These are phyloP conservation scores for Podospora appendiculata DNA, from an alignment of 495 filamentous ascomycete genomes.

Conservation along the genomic window DNA sequence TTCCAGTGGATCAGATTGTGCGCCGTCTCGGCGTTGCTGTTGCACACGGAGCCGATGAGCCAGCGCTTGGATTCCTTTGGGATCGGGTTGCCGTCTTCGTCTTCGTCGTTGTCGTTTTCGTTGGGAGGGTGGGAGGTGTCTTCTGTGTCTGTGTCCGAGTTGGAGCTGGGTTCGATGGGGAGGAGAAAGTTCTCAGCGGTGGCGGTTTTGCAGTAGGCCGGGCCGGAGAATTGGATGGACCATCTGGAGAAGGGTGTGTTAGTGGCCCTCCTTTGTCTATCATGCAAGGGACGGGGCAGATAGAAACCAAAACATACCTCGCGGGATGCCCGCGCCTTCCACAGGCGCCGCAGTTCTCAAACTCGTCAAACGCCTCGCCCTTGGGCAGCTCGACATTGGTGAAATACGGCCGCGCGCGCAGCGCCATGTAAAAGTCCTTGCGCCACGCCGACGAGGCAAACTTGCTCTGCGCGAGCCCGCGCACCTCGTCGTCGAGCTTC, in stretches of 20 bases:
- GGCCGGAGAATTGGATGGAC: constrained; percentile 55
- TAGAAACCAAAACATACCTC: constrained; percentile 22
- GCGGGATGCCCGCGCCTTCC: constrained; percentile 62
- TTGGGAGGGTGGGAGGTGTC: constrained; percentile 14
- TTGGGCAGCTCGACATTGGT: constrained; percentile 16
- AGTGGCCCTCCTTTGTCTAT: background rate
- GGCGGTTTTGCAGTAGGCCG: constrained; percentile 60
- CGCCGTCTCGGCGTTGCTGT: constrained; percentile 57
- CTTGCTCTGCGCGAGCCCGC: constrained; percentile 59
- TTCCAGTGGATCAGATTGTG: constrained; percentile 73
- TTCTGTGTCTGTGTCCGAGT: constrained; percentile 6
- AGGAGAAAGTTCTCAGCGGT: constrained; percentile 37
- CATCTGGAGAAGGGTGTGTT: constrained; percentile 11
- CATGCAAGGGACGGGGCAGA: background rate
- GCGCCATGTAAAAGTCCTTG: constrained; percentile 51
- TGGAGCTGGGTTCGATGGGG: constrained; percentile 37
- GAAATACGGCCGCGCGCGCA: constrained; percentile 54
- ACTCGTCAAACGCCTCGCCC: constrained; percentile 20
- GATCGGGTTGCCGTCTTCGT: constrained; percentile 29
- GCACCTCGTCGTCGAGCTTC: constrained; percentile 68
- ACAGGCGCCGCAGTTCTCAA: constrained; percentile 65
- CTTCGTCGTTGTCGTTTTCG: constrained; percentile 33
- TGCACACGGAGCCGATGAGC: constrained; percentile 44
- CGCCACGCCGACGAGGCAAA: constrained; percentile 71
- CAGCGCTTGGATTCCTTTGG: constrained; percentile 30